A percentile compares a stretch with the other conserved stretches of the same genome.
phyloP scores from a whole-genome alignment of 116 monocot genomes.

The Zostera marina region DNA sequence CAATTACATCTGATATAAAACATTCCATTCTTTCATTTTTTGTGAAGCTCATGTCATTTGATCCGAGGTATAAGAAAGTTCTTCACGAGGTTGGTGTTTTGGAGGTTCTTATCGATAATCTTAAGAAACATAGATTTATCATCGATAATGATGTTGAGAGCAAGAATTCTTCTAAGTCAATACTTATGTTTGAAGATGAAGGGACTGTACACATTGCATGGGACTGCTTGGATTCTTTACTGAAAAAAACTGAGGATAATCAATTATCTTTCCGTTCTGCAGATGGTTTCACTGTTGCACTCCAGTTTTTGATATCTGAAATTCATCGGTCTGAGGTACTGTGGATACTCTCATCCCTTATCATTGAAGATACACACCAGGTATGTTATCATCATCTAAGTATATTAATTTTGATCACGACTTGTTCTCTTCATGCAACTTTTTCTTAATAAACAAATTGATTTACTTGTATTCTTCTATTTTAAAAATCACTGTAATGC shows the following conservation, averaged over 20 bases:
- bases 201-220: constrained; percentile 61
- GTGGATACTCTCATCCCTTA: constrained; percentile 65
- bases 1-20: constrained; percentile 54
- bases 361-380: constrained; percentile 87
- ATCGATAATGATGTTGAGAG: constrained; percentile 47
- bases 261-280: constrained; percentile 72
- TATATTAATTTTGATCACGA: neutral
- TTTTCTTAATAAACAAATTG: too few relatives aligned
- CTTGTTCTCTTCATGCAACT: too few relatives aligned
- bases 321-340: constrained; percentile 79
- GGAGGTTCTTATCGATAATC: constrained; percentile 86
- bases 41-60: constrained; percentile 94
- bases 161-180: constrained; percentile 16
- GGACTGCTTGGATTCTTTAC: constrained; percentile 86
- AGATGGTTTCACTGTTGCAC: constrained; percentile 55
- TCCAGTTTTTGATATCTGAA: constrained; percentile 80
- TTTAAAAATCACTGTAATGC: too few relatives aligned
- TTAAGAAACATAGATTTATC: constrained; percentile 69
- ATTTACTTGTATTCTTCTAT: too few relatives aligned
- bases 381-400: constrained; percentile 21
- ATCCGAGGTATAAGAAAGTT: constrained; percentile 90
- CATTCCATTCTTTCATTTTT: constrained; percentile 91
- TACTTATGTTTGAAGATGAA: constrained; percentile 80
- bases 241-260: constrained; percentile 80
- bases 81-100: constrained; percentile 93